Base-by-base conservation (phyloP, 257 asterid species). In the Fraxinus quadrangulata region DNA sequence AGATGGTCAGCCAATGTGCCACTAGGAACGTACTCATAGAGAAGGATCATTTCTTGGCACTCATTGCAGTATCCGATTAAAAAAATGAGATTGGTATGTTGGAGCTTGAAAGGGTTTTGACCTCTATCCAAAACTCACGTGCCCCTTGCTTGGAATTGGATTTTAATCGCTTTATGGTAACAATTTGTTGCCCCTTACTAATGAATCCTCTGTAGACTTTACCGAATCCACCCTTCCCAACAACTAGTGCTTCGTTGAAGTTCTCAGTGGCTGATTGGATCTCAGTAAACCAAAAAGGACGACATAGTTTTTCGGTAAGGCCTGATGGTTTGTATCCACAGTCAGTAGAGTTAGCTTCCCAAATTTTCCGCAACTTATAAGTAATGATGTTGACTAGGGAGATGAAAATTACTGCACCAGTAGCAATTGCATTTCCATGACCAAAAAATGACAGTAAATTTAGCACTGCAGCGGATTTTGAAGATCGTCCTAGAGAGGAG, bases 201-300 rank as follows among this genome's bases (percentile, higher is more conserved):
- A 88, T 84, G 26, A 45, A 12, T 12, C 92, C 89, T 73, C 82
- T 90, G 79, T 85, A 88, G 24, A 88, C 95, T 63, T 61, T 71
- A 5, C 95, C 94, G 24, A 83, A 85, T 59, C 94, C 94, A 31
- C 90, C 94, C 23, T 36, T 78, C 7, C 92, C 92, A 10, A 90
- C 82, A 24, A 85, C 10, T 26, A 81, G 70, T 34, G 79, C 86
- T 59, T 70, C 65, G 51, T 65, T 82, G 80, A 88, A 90, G 66
- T 85, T 69, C 49, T 71, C 77, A 21, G 92, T 90, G 9, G 88
- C 78, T 16, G 65, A 74, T 42, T 36, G 73, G 40, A 90, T 84
- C 89, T 88, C 89, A 74, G 75, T 74, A 34, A 88, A 77, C 1
- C 88, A 82, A 72, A 88, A 90, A 16, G 67, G 83, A 10, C 88